These are phyloP conservation scores for Botrytis squamosa DNA, from an alignment of 2,329 filamentous ascomycete genomes.

Conservation along the genomic window DNA sequence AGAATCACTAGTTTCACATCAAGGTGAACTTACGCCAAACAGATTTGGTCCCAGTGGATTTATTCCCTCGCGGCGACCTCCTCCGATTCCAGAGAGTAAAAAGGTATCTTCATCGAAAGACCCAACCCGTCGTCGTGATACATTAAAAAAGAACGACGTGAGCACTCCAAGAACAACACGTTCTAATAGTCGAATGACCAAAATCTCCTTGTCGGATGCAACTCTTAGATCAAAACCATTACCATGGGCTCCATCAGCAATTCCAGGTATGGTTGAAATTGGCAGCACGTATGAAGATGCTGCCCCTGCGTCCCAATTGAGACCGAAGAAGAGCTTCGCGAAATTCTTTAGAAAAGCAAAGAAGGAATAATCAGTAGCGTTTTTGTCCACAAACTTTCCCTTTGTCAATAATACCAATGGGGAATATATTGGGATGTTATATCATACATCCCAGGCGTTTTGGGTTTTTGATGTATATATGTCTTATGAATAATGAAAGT, in stretches of 20 bases:
- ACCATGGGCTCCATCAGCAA: constrained; percentile 17
- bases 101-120: neutral
- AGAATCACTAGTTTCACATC: neutral
- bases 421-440: neutral
- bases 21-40: constrained; percentile 10
- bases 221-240: constrained; percentile 17
- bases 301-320: neutral
- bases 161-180: neutral
- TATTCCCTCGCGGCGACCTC: constrained; percentile 20
- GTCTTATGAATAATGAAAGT: neutral
- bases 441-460: neutral
- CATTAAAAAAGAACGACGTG: neutral
- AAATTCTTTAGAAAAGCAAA: constrained; percentile 12
- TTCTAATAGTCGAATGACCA: constrained; percentile 4
- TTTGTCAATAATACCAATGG: neutral
- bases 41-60: constrained; percentile 19
- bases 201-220: constrained; percentile 10
- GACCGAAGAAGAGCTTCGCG: constrained; percentile 14
- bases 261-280: constrained; percentile 19
- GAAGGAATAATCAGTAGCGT: neutral
- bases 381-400: neutral
- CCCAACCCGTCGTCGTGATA: neutral
- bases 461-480: neutral
- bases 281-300: neutral
- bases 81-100: constrained; percentile 17